These are phyloP conservation scores for Epichloe festucae DNA, from an alignment of 2,329 filamentous ascomycete genomes.

Conservation along the genomic window DNA sequence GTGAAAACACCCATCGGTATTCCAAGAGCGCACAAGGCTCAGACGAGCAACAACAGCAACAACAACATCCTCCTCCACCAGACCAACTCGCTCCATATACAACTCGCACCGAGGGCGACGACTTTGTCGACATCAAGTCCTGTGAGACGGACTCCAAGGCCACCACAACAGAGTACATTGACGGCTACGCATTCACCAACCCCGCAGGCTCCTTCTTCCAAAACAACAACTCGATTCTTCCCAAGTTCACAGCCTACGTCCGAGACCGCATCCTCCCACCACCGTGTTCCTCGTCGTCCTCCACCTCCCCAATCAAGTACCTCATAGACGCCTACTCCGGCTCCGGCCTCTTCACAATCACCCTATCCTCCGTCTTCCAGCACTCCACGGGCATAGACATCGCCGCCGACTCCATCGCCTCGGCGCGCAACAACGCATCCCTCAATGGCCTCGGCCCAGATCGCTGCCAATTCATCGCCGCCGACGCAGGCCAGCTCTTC, in stretches of 20 bases:
- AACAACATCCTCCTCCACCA: slow-evolving; percentile 14
- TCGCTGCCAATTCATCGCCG: slow-evolving; percentile 74
- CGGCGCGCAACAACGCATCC: slow-evolving; percentile 63
- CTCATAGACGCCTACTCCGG: slow-evolving; percentile 97
- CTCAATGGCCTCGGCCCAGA: slow-evolving; percentile 57
- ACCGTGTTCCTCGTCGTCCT: slow-evolving; percentile 19
- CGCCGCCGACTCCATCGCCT: slow-evolving; percentile 61
- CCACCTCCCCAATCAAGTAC: slow-evolving; percentile 53
- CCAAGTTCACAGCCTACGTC: slow-evolving; percentile 75
- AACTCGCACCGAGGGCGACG: slow-evolving; percentile 36
- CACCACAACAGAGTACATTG: slow-evolving; percentile 77
- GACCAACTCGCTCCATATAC: slow-evolving; percentile 19
- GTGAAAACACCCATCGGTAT: slow-evolving; percentile 67
- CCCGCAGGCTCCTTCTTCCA: slow-evolving; percentile 95
- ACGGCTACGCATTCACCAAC: slow-evolving; percentile 74
- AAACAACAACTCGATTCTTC: slow-evolving; percentile 97
- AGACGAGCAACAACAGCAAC: slow-evolving; percentile 3
- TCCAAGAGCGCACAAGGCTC: slow-evolving; percentile 26
- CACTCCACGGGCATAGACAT: slow-evolving; percentile 87
- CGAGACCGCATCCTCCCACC: slow-evolving; percentile 63
- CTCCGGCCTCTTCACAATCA: slow-evolving; percentile 93
- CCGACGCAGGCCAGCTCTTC: slow-evolving; percentile 78
- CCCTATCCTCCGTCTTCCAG: slow-evolving; percentile 72
- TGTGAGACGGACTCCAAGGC: slow-evolving; percentile 81
- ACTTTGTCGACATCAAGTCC: slow-evolving; percentile 65